These are phyloP conservation scores for Hawksworthiomyces lignivorus DNA, from an alignment of 2,329 filamentous ascomycete genomes.

Conservation along the genomic window DNA sequence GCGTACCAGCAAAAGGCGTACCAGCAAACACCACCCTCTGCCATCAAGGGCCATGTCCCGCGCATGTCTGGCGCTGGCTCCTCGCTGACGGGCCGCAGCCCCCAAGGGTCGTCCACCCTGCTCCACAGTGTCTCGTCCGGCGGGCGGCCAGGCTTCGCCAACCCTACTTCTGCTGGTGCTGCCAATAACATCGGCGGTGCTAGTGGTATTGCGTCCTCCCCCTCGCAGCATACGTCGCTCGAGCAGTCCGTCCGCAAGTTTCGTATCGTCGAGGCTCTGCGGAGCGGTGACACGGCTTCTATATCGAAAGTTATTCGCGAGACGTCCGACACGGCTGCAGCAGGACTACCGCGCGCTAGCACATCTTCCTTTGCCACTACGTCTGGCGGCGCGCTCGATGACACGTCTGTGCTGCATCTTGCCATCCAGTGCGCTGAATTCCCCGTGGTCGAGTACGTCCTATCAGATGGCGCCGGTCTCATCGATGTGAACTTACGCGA, in stretches of 20 bases:
- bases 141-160: not conserved
- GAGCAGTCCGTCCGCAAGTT: constrained; percentile 95
- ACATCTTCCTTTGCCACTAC: constrained; percentile 42
- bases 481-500: constrained; percentile 86
- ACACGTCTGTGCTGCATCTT: constrained; percentile 85
- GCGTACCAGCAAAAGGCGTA: constrained; percentile 16
- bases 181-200: constrained; percentile 12
- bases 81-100: constrained; percentile 30
- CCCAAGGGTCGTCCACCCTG: constrained; percentile 19
- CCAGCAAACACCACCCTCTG: constrained; percentile 15
- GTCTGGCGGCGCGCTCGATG: constrained; percentile 50
- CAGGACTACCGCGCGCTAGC: constrained; percentile 39
- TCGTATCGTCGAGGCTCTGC: constrained; percentile 83
- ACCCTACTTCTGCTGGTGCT: not conserved
- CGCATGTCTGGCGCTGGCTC: constrained; percentile 38
- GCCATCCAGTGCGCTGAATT: constrained; percentile 93
- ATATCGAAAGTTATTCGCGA: constrained; percentile 82
- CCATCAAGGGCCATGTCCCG: constrained; percentile 36
- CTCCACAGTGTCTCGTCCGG: constrained; percentile 4
- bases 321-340: constrained; percentile 38
- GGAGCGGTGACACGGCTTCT: constrained; percentile 81
- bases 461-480: constrained; percentile 60
- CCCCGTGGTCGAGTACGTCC: constrained; percentile 87
- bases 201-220: not conserved
- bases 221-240: constrained; percentile 42